Conservation (phyloP, 2,329 filamentous ascomycete species). For the Fusarium poae region DNA sequence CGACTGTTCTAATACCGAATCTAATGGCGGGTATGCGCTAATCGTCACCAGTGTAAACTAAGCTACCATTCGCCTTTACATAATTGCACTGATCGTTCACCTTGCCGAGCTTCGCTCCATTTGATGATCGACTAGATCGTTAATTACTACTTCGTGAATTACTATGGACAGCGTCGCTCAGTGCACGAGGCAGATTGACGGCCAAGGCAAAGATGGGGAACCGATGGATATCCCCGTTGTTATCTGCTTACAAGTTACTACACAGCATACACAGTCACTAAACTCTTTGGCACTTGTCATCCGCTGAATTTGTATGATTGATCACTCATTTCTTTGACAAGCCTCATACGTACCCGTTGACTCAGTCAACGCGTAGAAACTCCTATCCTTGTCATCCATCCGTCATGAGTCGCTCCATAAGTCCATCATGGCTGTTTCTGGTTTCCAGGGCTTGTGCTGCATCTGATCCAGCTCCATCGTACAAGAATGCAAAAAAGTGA, state of each 20-base stretch:
- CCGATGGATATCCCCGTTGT: neutral
- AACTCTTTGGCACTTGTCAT: neutral
- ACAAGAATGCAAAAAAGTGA: slow-evolving; percentile 34
- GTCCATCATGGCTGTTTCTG: slow-evolving; percentile 21
- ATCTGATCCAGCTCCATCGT: slow-evolving; percentile 41
- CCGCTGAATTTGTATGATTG: slow-evolving; percentile 40
- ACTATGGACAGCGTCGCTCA: neutral
- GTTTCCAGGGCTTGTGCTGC: slow-evolving; percentile 28
- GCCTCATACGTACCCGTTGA: slow-evolving; percentile 30
- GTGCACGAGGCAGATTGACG: neutral
- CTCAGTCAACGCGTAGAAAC: slow-evolving; percentile 31
- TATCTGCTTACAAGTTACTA: neutral
- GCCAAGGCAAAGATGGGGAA: neutral
- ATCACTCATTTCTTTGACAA: slow-evolving; percentile 30
- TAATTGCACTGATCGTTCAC: neutral
- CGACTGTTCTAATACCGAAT: neutral
- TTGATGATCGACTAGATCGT: neutral
- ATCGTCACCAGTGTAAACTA: neutral
- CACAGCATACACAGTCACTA: neutral
- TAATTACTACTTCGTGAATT: neutral
- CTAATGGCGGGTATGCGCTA: neutral
- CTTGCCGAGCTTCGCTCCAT: neutral
- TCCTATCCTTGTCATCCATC: slow-evolving; percentile 16
- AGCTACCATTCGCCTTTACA: neutral
- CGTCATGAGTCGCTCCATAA: slow-evolving; percentile 22